Conservation (phyloP, 306 rosid genomes). For the Inga leiocalycina region DNA sequence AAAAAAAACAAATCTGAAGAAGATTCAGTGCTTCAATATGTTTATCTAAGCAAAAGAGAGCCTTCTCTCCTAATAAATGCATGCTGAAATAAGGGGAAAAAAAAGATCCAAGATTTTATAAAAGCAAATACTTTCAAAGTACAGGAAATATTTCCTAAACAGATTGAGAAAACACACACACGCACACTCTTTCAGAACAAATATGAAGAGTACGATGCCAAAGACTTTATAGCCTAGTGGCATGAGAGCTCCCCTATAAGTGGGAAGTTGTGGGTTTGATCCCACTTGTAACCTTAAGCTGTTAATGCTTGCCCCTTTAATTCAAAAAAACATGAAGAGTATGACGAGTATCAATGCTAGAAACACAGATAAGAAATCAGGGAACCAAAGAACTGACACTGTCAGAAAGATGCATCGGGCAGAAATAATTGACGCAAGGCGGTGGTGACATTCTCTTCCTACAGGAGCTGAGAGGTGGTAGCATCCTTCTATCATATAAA, state of each 20-base stretch:
- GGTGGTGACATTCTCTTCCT: conserved; percentile 79
- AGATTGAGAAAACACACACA: too few species aligned
- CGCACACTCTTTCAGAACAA: neutral
- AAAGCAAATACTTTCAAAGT: neutral
- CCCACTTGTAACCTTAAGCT: too few species aligned
- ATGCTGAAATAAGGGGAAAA: neutral
- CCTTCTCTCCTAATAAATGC: neutral
- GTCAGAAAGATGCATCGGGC: conserved; percentile 98
- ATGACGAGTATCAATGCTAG: neutral
- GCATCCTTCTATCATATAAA: conserved; percentile 95
- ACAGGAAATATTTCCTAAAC: neutral
- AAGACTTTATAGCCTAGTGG: too few species aligned
- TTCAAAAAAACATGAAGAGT: neutral
- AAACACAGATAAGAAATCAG: conserved; percentile 23
- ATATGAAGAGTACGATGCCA: neutral
- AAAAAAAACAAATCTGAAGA: neutral
- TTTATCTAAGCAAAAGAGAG: neutral
- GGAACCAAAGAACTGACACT: conserved; percentile 61
- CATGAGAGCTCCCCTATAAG: too few species aligned
- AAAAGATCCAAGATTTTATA: too few species aligned
- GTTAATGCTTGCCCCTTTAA: too few species aligned
- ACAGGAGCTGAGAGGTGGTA: conserved; percentile 78
- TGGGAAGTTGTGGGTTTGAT: too few species aligned
- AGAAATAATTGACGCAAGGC: conserved; percentile 90
- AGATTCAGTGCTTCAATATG: neutral